A percentile compares a stretch with the other conserved stretches of the same genome.
Evolutionary conservation across 306 rosid species (phyloP).

Genomic region (Hylodesmum podocarpum): DNA sequence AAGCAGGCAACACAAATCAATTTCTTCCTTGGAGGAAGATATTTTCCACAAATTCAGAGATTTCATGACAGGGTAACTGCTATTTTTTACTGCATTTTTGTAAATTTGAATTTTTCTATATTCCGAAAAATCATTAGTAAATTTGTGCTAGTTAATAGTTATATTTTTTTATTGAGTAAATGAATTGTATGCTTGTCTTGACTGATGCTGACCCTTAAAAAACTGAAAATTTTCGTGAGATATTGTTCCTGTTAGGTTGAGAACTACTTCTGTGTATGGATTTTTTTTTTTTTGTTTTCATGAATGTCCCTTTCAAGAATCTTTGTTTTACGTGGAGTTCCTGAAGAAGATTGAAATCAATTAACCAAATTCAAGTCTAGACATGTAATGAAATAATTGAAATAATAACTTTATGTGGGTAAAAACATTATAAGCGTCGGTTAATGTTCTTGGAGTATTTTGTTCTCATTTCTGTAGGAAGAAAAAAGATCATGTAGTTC

Average conservation of each 20-base stretch:
- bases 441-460: background rate
- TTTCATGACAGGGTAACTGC: slow-evolving; percentile 69
- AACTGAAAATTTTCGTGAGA: background rate
- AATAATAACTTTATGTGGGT: background rate
- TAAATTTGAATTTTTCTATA: background rate
- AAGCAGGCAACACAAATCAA: slow-evolving; percentile 23
- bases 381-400: background rate
- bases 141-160: background rate
- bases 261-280: background rate
- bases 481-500: background rate
- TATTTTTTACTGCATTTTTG: background rate
- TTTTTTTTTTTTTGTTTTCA: background rate
- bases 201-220: background rate
- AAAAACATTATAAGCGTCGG: slow-evolving; percentile 1
- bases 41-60: slow-evolving; percentile 46
- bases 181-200: background rate
- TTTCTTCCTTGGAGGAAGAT: slow-evolving; percentile 33
- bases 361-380: background rate
- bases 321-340: background rate
- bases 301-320: background rate
- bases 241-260: background rate
- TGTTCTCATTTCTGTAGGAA: background rate
- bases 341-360: background rate
- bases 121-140: background rate
- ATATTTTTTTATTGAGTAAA: background rate